phyloP scores from a whole-genome alignment of 306 rosid species.

The Glycine latifolia region DNA sequence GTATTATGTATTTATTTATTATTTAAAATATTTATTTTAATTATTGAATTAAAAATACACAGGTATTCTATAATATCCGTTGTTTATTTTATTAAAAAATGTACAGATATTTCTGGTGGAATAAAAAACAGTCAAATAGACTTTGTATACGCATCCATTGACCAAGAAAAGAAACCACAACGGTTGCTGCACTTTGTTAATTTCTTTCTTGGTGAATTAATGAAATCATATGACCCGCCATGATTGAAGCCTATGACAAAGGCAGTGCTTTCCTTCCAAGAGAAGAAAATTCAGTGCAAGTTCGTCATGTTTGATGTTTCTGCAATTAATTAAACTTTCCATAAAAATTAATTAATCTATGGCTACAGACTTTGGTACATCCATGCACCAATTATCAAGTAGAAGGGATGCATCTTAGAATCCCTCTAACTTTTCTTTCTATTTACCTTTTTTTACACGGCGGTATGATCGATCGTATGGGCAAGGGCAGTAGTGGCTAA shows the following conservation, averaged over 20 bases:
- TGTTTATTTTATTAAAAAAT: too few species aligned
- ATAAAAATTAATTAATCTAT: background rate
- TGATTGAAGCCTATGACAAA: background rate
- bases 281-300: background rate
- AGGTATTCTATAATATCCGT: too few species aligned
- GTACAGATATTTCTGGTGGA: background rate
- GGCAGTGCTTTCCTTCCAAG: background rate
- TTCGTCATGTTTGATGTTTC: background rate
- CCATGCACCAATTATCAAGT: background rate
- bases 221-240: background rate
- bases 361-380: background rate
- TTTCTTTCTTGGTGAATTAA: background rate
- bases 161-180: background rate
- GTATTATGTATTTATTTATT: background rate
- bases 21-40: background rate
- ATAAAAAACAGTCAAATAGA: background rate
- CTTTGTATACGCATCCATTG: background rate
- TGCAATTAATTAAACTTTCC: background rate
- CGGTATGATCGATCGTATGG: background rate
- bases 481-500: background rate
- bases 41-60: background rate
- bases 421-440: background rate
- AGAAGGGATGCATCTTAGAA: background rate
- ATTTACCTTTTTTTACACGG: background rate
- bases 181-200: background rate